Base-by-base conservation (phyloP, 352 stramenopile genomes). In the Aphanomyces stellatus region DNA sequence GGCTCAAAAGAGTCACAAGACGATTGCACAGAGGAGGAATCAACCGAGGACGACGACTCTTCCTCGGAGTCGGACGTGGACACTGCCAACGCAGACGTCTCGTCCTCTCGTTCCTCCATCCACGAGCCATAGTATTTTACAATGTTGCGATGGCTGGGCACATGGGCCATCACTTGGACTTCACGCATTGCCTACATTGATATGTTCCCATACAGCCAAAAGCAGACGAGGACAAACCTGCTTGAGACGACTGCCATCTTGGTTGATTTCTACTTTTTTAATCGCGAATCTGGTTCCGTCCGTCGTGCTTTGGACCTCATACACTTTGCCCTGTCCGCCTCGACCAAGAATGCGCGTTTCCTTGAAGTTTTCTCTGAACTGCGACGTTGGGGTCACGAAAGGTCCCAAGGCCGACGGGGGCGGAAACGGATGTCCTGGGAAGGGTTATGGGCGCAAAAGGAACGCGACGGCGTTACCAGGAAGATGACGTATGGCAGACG, bases 71-170 rank as follows among this genome's bases (percentile, higher is more conserved):
- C 62, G 40, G 22, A 46, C 49, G 33, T 40, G 25, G 27, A 43
- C 22, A 43, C 33, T 65, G 51, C 43, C n/a, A n/a, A 48, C 24
- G 49, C 48, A 22, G 73, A 34, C 10, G 79, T 67, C 10, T 74
- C 82, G 6, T 76, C 79, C 25, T 75, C 70, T 13, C 78, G 51
- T 22, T 85, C 72, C 65, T 93, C 85, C 7, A 88, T 78, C 85
- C 82, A 93, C 0, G 85, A 79, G 5, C 81, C 90, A 68, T 91
- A 83, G 64, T 93, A 93, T 4, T 81, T 77, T 49, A 93, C 81
- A 4, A 93, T 82, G 56, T 93, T 93, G 1, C 53, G 28, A 71
- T 93, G 82, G 3, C 77, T 75, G 19, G 77, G 71, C 72, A 93
- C 86, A 0, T 74, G 76, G 4, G 82, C 81, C 85, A 91, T 93